phyloP scores from a whole-genome alignment of 176 grass and related monocot species.

The Typha latifolia region DNA sequence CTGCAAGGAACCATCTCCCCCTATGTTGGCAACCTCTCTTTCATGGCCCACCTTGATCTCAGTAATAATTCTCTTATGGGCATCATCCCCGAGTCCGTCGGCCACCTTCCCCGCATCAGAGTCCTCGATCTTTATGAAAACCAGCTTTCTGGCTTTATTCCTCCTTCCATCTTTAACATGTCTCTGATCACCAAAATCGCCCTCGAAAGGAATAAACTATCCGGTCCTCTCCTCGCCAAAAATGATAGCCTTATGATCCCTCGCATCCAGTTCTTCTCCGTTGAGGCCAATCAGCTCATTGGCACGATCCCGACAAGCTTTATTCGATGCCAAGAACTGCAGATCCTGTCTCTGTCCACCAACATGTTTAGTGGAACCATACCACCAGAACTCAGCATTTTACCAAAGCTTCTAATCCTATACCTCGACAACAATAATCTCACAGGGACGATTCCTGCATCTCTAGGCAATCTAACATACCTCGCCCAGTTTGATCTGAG shows the following conservation, averaged over 20 bases:
- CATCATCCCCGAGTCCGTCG: constrained; percentile 16
- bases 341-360: constrained; percentile 7
- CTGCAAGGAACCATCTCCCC: constrained; percentile 15
- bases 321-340: constrained; percentile 5
- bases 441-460: constrained; percentile 11
- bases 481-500: constrained; percentile 10
- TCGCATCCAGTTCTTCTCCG: constrained; percentile 1
- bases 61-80: constrained; percentile 15
- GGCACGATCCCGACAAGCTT: constrained; percentile 13
- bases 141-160: constrained; percentile 13
- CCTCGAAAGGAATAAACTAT: background rate
- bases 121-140: background rate
- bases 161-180: constrained; percentile 16
- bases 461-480: constrained; percentile 15
- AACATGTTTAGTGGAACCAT: constrained; percentile 22
- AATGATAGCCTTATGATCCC: constrained; percentile 9
- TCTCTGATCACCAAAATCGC: background rate
- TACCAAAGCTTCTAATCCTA: constrained; percentile 1
- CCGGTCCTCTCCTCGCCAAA: constrained; percentile 1
- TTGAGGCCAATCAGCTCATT: constrained; percentile 12
- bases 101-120: constrained; percentile 11
- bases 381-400: constrained; percentile 6
- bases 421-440: constrained; percentile 13
- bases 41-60: constrained; percentile 11
- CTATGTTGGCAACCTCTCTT: constrained; percentile 21